A percentile compares a stretch with the other conserved stretches of the same genome.
These are phyloP conservation scores for Marasmius oreades DNA, from an alignment of 1,284 basidiomycete genomes.

Conservation along the genomic window DNA sequence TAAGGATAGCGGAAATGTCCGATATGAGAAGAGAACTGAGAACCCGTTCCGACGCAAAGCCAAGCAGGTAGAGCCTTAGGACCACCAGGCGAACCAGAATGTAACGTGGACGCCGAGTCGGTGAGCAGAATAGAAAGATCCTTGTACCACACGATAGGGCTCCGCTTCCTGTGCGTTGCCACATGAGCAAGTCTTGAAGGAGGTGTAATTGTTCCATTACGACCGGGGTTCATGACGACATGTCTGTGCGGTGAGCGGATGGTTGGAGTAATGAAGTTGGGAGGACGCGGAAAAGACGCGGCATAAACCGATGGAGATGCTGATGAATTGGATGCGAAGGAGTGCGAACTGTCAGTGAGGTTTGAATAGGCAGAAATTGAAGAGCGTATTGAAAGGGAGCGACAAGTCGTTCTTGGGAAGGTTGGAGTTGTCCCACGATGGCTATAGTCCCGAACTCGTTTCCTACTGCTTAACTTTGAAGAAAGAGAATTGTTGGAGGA, in stretches of 20 bases:
- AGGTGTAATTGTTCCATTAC: neutral
- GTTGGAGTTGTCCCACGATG: neutral
- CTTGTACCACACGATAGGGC: constrained; percentile 13
- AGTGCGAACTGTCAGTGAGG: neutral
- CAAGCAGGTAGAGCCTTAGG: neutral
- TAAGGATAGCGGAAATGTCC: neutral
- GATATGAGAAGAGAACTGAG: neutral
- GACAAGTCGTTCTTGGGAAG: neutral
- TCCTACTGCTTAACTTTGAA: neutral
- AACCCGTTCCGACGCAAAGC: neutral
- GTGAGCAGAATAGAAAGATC: constrained; percentile 2
- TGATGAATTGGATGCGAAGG: neutral
- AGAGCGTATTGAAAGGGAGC: too few species aligned
- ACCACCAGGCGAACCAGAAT: neutral
- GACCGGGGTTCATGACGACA: neutral
- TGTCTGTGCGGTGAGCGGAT: neutral
- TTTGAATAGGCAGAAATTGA: neutral
- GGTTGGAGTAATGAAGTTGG: neutral
- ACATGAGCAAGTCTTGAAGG: neutral
- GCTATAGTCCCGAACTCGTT: neutral
- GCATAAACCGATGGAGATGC: neutral
- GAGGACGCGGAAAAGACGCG: neutral
- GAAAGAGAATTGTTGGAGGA: neutral
- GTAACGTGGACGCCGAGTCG: constrained; percentile 2
- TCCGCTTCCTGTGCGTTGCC: constrained; percentile 11